These are phyloP conservation scores for Nakaseomyces sp. DNA, from an alignment of 1,139 yeast genomes.

Conservation along the genomic window DNA sequence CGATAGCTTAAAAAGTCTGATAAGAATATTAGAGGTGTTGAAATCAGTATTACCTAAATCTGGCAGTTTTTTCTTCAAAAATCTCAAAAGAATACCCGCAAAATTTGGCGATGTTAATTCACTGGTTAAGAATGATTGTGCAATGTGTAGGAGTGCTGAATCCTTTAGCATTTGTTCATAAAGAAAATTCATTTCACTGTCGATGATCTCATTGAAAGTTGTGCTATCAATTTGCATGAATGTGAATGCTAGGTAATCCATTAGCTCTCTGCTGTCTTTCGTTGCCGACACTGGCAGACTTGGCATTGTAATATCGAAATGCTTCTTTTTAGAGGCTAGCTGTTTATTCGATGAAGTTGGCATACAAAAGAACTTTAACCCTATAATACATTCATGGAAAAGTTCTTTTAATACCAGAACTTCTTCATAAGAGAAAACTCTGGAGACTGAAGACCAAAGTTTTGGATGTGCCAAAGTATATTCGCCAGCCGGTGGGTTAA, in stretches of 20 bases:
- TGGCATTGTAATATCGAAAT: conserved; percentile 69
- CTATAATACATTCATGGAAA: conserved; percentile 77
- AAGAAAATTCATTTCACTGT: conserved; percentile 67
- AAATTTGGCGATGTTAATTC: conserved; percentile 90
- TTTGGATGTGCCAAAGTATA: conserved; percentile 54
- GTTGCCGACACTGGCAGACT: conserved; percentile 77
- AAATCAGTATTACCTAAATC: conserved; percentile 77
- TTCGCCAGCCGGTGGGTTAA: conserved; percentile 78
- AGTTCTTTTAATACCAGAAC: conserved; percentile 65
- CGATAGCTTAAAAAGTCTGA: conserved; percentile 79
- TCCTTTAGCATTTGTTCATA: conserved; percentile 76
- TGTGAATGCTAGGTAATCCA: conserved; percentile 93
- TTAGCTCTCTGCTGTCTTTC: conserved; percentile 87
- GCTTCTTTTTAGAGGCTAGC: conserved; percentile 25
- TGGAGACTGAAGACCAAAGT: conserved; percentile 83
- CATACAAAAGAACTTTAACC: conserved; percentile 64
- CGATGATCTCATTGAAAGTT: conserved; percentile 86
- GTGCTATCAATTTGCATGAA: conserved; percentile 93
- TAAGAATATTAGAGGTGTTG: conserved; percentile 69
- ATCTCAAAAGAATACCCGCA: conserved; percentile 75
- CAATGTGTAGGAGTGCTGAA: conserved; percentile 80
- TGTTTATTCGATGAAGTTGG: conserved; percentile 11
- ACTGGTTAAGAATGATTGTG: conserved; percentile 88
- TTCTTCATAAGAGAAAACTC: conserved; percentile 76
- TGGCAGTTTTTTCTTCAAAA: conserved; percentile 62